Conservation (phyloP, 495 filamentous ascomycete species). For the Aspergillus homomorphus region DNA sequence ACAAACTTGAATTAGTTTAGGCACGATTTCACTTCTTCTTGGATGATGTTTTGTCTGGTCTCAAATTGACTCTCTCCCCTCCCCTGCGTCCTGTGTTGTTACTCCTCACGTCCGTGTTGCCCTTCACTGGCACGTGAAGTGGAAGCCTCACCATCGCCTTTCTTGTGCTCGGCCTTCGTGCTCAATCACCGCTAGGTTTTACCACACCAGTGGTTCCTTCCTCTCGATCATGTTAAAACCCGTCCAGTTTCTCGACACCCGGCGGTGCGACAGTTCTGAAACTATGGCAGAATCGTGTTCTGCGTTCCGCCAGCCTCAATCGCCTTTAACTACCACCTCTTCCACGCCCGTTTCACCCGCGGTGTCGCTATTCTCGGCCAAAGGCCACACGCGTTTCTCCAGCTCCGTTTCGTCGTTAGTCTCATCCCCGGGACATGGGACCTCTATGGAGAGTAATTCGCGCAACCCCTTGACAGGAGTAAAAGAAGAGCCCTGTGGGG, state of each 20-base stretch:
- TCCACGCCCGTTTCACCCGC: constrained; percentile 46
- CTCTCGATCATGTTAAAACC: constrained; percentile 25
- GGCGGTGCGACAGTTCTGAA: constrained; percentile 29
- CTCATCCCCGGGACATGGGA: constrained; percentile 48
- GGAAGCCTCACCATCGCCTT: constrained; percentile 12
- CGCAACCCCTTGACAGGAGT: constrained; percentile 51
- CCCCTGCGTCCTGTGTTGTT: constrained; percentile 14
- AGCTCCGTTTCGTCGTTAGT: constrained; percentile 63
- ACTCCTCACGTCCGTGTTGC: constrained; percentile 9
- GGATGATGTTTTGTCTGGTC: constrained; percentile 10
- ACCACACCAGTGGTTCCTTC: neutral
- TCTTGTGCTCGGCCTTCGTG: neutral
- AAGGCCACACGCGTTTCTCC: constrained; percentile 41
- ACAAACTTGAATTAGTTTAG: constrained; percentile 8
- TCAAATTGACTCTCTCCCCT: constrained; percentile 1
- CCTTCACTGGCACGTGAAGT: constrained; percentile 15
- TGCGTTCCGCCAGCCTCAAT: constrained; percentile 23
- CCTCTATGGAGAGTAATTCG: constrained; percentile 49
- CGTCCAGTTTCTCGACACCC: constrained; percentile 28
- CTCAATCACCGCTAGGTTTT: neutral
- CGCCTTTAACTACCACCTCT: constrained; percentile 34
- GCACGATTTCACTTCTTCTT: constrained; percentile 1
- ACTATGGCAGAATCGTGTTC: constrained; percentile 19
- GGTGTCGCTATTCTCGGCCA: constrained; percentile 40
- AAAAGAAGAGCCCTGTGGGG: constrained; percentile 48